Conservation (phyloP, 2,329 filamentous ascomycete genomes). For the Colletotrichum tabaci region DNA sequence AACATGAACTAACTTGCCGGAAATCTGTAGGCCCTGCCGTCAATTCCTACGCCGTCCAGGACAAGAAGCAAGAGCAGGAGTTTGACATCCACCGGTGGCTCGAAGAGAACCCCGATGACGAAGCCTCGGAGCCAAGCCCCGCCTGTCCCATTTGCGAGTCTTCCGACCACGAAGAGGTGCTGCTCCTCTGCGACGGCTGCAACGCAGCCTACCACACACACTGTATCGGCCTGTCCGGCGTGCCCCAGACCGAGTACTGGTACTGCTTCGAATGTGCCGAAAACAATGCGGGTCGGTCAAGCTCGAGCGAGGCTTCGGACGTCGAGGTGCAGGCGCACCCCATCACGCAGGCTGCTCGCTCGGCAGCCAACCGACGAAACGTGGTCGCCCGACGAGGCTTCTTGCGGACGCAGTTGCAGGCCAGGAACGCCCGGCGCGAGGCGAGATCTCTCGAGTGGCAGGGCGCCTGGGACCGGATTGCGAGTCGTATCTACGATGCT, state of each 20-base stretch:
- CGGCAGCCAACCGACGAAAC: conserved; percentile 26
- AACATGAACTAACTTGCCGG: conserved; percentile 45
- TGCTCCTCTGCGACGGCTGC: conserved; percentile 93
- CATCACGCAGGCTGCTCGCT: conserved; percentile 26
- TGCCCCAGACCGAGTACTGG: conserved; percentile 83
- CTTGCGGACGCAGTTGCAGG: conserved; percentile 70
- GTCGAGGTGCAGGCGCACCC: conserved; percentile 22
- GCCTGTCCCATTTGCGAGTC: conserved; percentile 90
- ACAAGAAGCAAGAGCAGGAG: conserved; percentile 91
- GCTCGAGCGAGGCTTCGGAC: conserved; percentile 26
- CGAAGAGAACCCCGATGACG: conserved; percentile 80
- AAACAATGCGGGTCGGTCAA: conserved; percentile 52
- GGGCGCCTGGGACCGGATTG: conserved; percentile 82
- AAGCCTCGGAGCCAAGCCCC: conserved; percentile 80
- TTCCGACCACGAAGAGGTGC: conserved; percentile 84
- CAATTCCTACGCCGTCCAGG: conserved; percentile 77
- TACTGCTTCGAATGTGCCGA: conserved; percentile 89
- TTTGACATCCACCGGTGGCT: conserved; percentile 84
- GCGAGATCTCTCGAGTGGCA: conserved; percentile 89
- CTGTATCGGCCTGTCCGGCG: conserved; percentile 85
- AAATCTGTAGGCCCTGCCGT: conserved; percentile 64
- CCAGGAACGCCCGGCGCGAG: conserved; percentile 69
- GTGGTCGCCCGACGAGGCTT: conserved; percentile 52
- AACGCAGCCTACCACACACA: conserved; percentile 92
- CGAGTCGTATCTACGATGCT: conserved; percentile 74